Conservation (phyloP, 2,329 filamentous ascomycete genomes). For the Chrysoporthe cubensis region DNA sequence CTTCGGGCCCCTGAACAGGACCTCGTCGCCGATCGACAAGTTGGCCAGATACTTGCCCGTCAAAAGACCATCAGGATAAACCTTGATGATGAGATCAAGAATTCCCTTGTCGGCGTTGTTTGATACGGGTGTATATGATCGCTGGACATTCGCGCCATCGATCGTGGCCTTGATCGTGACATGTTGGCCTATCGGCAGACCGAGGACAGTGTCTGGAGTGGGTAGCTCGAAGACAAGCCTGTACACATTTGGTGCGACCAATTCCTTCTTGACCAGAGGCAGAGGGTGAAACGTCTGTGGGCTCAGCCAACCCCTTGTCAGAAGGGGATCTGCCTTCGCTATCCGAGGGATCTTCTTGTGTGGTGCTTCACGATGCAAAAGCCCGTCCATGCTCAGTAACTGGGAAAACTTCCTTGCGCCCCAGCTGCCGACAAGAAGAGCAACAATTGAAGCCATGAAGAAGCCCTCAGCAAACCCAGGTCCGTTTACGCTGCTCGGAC, state of each 20-base stretch:
- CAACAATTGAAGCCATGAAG: conserved; percentile 40
- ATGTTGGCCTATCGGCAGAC: conserved; percentile 61
- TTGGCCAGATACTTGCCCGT: conserved; percentile 53
- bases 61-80: conserved; percentile 55
- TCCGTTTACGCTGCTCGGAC: conserved; percentile 25
- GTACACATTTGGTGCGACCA: conserved; percentile 49
- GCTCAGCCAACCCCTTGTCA: conserved; percentile 52
- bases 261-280: conserved; percentile 45
- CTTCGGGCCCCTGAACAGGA: conserved; percentile 59
- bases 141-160: conserved; percentile 48
- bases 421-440: conserved; percentile 39
- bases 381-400: conserved; percentile 39
- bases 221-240: conserved; percentile 54
- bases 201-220: conserved; percentile 47
- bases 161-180: conserved; percentile 55
- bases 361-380: conserved; percentile 41
- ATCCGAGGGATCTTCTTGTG: conserved; percentile 46
- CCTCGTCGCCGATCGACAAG: conserved; percentile 52
- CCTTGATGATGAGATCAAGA: conserved; percentile 55
- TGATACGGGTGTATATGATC: conserved; percentile 60
- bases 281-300: conserved; percentile 52
- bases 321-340: conserved; percentile 44
- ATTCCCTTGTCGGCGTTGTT: conserved; percentile 54
- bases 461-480: conserved; percentile 44
- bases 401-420: conserved; percentile 37